These are phyloP conservation scores for Globisporangium alternatum DNA, from an alignment of 352 stramenopile genomes.

Conservation along the genomic window DNA sequence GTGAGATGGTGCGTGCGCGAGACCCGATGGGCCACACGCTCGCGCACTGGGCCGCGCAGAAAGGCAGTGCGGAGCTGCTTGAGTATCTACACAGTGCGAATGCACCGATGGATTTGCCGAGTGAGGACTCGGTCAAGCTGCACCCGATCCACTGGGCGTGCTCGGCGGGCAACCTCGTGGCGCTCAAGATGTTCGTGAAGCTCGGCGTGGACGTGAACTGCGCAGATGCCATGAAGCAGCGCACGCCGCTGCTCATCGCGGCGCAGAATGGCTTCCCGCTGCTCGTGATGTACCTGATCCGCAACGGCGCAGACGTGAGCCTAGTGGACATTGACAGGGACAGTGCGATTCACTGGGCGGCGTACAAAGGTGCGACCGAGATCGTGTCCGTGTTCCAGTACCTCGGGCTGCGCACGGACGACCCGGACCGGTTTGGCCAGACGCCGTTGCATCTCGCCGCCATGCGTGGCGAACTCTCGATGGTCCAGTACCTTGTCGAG, in stretches of 20 bases:
- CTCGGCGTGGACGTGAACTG: conserved; percentile 75
- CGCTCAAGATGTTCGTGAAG: conserved; percentile 58
- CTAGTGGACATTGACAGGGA: conserved; percentile 68
- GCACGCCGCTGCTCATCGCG: conserved; percentile 70
- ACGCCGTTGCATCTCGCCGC: conserved; percentile 82
- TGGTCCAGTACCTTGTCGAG: conserved; percentile 79
- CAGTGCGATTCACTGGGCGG: conserved; percentile 82
- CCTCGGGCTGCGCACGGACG: conserved; percentile 58
- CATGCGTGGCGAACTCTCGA: conserved; percentile 65
- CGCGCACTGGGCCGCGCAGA: conserved; percentile 69
- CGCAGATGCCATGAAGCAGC: conserved; percentile 63
- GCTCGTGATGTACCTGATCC: conserved; percentile 75
- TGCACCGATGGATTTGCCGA: conserved; percentile 57
- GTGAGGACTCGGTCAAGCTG: conserved; percentile 53
- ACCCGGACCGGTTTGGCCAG: conserved; percentile 68
- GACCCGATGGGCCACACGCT: conserved; percentile 72
- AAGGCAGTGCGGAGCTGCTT: conserved; percentile 50
- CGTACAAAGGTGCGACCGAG: conserved; percentile 83
- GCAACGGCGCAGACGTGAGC: conserved; percentile 62
- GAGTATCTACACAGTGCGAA: conserved; percentile 42
- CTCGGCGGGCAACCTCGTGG: conserved; percentile 63
- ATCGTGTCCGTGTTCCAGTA: conserved; percentile 85
- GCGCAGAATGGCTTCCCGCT: conserved; percentile 75
- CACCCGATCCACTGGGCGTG: conserved; percentile 86
- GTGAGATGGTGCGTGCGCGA: conserved; percentile 31